Base-by-base conservation (phyloP, 2,329 filamentous ascomycete species). In the Sordariomycetes sp. region DNA sequence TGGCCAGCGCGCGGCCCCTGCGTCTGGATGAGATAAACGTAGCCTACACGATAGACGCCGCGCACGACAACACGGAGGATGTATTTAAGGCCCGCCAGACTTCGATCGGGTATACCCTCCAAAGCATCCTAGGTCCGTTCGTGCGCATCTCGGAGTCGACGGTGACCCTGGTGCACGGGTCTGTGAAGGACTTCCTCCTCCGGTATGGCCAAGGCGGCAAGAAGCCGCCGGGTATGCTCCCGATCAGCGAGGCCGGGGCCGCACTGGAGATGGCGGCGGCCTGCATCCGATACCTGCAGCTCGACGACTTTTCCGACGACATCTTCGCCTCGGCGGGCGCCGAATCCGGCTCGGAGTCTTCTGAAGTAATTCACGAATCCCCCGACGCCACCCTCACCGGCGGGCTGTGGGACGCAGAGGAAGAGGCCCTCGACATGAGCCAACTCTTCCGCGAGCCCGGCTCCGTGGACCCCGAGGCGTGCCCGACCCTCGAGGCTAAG, bases 91-190 rank as follows among this genome's bases (percentile, higher is more conserved):
- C 70, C 57, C 55, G 58, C 7, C 66, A 70, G 53, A 59, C 61
- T 16, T 62, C 63, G 35, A 71, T 73, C 24, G 55, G 57, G 4
- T 61, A 61, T 55, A 71, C 65, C 8, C 59, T 72, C n/a, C 66
- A 69, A 55, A 61, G 60, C 3, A 62, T 70, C 7, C 61, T 72
- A 10, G 67, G 71, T 28, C 65, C 70, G 7, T 62, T 73, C 12
- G 60, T 72, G 6, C 61, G 70, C 46, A 65, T 71, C 8, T 68
- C 62, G 32, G 65, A 67, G 16, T 63, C 61, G 8, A 65, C 63
- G 53, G 67, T 73, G 24, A 66, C 66, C 57, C 62, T 73, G 3
- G 66, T 74, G 22, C 71, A 73, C 61, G 67, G 70, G 54, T 69
- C 70, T 16, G 65, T 64, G 3, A 72, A 71, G 62, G 69, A 72